Evolutionary conservation across 2,329 filamentous ascomycete species (phyloP), one percentile per base, ranked within the genome.

Genomic region (Bipolaris bicolor): DNA sequence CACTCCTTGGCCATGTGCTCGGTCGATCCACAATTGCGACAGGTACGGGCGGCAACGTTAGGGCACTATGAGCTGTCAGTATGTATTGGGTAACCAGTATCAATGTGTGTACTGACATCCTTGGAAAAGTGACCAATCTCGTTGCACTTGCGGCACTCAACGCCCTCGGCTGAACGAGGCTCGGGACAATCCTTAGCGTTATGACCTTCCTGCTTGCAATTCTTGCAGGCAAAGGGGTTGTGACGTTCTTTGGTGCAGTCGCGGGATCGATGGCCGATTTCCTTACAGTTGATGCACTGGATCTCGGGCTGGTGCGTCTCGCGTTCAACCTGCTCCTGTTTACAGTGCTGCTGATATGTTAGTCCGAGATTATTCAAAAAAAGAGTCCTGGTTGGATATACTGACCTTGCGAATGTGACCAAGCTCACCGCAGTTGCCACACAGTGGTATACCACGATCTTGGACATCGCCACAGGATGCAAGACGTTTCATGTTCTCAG

Each of bases 151-250:
- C 84, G 85, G 71, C 88, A 90, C 70, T 89, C 86, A 1, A 89
- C 82, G 50, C 83, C 82, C 26, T 82, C 84, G 33, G 77, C 75
- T 26, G 86, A 82, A 36, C 76, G 76, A 43, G 78, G 78, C 57
- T 80, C 76, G 44, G 76, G 66, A 60, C 79, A 79, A 26, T 80
- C 77, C 57, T 71, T 73, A 22, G 75, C 61, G 22, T 55, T 69
- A 41, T 72, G 70, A 7, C 72, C 70, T 29, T 75, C 77, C 70
- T 76, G 78, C 83, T 83, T 84, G 78, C 88, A 90, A 71, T 90
- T 90, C 71, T 83, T 85, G 82, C 88, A 90, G 7, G 85, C 86
- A 63, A 83, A 87, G 55, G 81, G 86, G 77, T 89, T 85, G 29
- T 85, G 76, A 48, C 89, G 77, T 56, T 75, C 72, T 55, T 77